Conservation (phyloP, 2,329 filamentous ascomycete species). For the Penicillium sp. region DNA sequence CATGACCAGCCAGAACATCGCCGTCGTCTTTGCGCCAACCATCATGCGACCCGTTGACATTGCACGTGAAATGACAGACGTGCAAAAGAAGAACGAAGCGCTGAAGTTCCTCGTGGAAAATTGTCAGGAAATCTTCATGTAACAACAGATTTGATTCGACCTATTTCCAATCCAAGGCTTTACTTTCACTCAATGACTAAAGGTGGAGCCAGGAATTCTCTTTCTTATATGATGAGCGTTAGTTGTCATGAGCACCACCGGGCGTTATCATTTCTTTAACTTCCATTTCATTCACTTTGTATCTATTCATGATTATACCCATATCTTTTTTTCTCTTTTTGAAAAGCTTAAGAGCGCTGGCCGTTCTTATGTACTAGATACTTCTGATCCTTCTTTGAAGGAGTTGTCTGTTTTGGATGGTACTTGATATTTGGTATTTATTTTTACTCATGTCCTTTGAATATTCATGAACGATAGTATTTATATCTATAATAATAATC, state of each 20-base stretch:
- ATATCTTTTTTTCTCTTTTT: not conserved
- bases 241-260: constrained; percentile 9
- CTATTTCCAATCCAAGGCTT: not conserved
- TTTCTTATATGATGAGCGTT: constrained; percentile 12
- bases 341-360: not conserved
- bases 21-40: constrained; percentile 95
- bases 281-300: constrained; percentile 4
- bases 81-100: constrained; percentile 85
- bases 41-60: constrained; percentile 90
- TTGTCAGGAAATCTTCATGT: constrained; percentile 71
- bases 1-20: constrained; percentile 95
- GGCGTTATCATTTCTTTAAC: constrained; percentile 10
- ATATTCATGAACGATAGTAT: too few species aligned
- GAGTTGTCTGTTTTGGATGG: not conserved
- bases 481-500: constrained; percentile 22
- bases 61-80: constrained; percentile 93
- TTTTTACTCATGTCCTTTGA: not conserved
- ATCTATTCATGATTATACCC: constrained; percentile 14
- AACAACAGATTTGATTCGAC: constrained; percentile 15
- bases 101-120: constrained; percentile 93
- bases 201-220: not conserved
- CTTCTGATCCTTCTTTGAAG: not conserved
- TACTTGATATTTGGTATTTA: not conserved
- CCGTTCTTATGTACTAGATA: not conserved
- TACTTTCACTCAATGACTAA: not conserved